Evolutionary conservation across 805 yeast genomes (phyloP).

Genomic region (Grigorovia transvaalensis): DNA sequence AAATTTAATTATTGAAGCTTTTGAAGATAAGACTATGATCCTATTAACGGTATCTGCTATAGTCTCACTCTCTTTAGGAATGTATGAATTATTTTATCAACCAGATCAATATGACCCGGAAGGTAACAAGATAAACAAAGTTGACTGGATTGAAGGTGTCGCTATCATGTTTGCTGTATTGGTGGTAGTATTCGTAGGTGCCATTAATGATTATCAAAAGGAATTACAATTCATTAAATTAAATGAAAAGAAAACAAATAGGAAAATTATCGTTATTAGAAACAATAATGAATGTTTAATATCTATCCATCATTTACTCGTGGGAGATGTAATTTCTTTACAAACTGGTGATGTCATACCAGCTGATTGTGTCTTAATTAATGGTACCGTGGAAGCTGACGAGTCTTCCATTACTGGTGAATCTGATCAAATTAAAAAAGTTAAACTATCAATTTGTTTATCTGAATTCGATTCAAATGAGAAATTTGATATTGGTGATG

Average conservation of each 20-base stretch:
- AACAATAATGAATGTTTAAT: slow-evolving; percentile 57
- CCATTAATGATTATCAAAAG: slow-evolving; percentile 93
- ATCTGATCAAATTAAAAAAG: slow-evolving; percentile 67
- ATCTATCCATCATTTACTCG: slow-evolving; percentile 64
- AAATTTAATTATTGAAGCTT: slow-evolving; percentile 63
- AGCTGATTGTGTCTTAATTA: slow-evolving; percentile 68
- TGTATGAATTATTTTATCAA: slow-evolving; percentile 85
- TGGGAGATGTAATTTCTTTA: slow-evolving; percentile 73
- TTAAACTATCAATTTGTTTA: slow-evolving; percentile 39
- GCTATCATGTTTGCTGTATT: slow-evolving; percentile 88
- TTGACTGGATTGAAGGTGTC: slow-evolving; percentile 98
- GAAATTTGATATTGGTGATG: slow-evolving; percentile 11
- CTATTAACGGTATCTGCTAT: slow-evolving; percentile 78
- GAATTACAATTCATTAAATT: slow-evolving; percentile 85
- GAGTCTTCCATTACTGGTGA: slow-evolving; percentile 94
- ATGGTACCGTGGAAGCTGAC: slow-evolving; percentile 77
- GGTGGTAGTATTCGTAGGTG: slow-evolving; percentile 88
- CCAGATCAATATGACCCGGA: slow-evolving; percentile 68
- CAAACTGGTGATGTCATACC: slow-evolving; percentile 95
- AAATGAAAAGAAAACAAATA: slow-evolving; percentile 79
- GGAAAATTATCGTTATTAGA: slow-evolving; percentile 67
- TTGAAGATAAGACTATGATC: slow-evolving; percentile 84
- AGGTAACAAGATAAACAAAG: slow-evolving; percentile 67
- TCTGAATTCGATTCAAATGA: slow-evolving; percentile 18
- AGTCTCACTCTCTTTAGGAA: slow-evolving; percentile 79